Conservation (phyloP, 371 early-diverging fungal species). For the Apophysomyces elegans region DNA sequence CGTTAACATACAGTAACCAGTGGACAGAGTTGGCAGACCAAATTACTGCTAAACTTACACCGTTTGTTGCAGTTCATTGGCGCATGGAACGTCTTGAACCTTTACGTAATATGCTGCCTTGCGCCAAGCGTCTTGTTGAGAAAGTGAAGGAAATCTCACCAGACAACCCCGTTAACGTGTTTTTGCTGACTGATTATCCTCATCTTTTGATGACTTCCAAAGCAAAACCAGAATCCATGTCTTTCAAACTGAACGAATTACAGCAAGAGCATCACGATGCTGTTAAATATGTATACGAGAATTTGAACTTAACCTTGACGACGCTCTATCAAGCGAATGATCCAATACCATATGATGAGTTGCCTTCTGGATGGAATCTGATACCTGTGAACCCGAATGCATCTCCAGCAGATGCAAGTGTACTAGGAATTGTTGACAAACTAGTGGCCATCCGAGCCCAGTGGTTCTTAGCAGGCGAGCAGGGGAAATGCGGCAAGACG, state of each 20-base stretch:
- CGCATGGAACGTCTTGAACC: constrained; percentile 56
- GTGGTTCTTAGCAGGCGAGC: constrained; percentile 52
- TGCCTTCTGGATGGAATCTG: constrained; percentile 66
- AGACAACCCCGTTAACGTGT: constrained; percentile 28
- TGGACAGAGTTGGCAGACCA: constrained; percentile 39
- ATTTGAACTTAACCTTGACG: constrained; percentile 35
- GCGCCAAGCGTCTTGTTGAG: constrained; percentile 39
- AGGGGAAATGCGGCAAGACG: constrained; percentile 41
- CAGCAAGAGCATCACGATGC: constrained; percentile 46
- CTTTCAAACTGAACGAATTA: constrained; percentile 36
- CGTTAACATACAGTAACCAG: constrained; percentile 37
- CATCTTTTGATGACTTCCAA: constrained; percentile 38
- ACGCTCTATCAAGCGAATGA: constrained; percentile 22
- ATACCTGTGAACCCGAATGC: constrained; percentile 28
- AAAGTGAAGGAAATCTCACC: constrained; percentile 25
- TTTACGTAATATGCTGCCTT: constrained; percentile 40
- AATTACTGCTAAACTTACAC: constrained; percentile 38
- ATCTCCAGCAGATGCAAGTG: constrained; percentile 34
- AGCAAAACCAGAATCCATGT: constrained; percentile 46
- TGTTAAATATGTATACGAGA: constrained; percentile 37
- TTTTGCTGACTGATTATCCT: constrained; percentile 53
- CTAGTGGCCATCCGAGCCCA: constrained; percentile 51
- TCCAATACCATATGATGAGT: constrained; percentile 75
- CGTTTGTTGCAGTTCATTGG: constrained; percentile 58
- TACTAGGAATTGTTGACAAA: constrained; percentile 53